These are phyloP conservation scores for Colletotrichum tabaci DNA, from an alignment of 2,329 filamentous ascomycete genomes.

Conservation along the genomic window DNA sequence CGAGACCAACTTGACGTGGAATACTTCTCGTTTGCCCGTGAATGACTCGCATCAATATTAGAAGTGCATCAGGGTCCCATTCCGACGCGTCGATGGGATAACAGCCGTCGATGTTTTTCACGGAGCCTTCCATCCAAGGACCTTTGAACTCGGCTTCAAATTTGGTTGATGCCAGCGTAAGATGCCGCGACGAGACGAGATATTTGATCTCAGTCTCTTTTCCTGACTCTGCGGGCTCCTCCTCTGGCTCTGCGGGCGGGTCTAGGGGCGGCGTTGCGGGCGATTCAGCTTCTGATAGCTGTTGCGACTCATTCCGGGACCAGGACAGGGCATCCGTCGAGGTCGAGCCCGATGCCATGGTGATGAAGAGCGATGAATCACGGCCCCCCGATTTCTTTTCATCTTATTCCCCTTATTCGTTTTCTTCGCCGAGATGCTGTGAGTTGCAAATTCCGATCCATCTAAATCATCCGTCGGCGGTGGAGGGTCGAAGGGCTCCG, in stretches of 20 bases:
- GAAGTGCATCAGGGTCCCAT: slow-evolving; percentile 49
- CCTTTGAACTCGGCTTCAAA: slow-evolving; percentile 36
- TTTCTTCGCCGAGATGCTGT: too few relatives aligned
- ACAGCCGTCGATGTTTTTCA: background rate
- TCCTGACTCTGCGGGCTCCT: too few relatives aligned
- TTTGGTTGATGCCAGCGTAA: slow-evolving; percentile 41
- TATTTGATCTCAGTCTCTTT: background rate
- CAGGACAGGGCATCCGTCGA: background rate
- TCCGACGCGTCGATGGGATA: slow-evolving; percentile 32
- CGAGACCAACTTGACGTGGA: slow-evolving; percentile 42
- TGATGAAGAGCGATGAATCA: too few relatives aligned
- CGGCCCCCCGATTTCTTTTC: too few relatives aligned
- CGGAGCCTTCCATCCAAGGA: slow-evolving; percentile 37
- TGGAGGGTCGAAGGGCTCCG: too few relatives aligned
- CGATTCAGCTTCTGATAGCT: background rate
- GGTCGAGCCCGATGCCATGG: background rate
- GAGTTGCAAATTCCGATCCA: too few relatives aligned
- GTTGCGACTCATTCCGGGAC: background rate
- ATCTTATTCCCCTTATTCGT: background rate
- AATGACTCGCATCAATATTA: slow-evolving; percentile 49
- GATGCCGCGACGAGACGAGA: slow-evolving; percentile 43
- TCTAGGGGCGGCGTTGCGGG: too few relatives aligned
- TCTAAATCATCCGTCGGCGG: too few relatives aligned
- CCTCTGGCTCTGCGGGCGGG: too few relatives aligned
- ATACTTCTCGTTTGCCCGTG: slow-evolving; percentile 47